These are phyloP conservation scores for Phytophthora ohioensis DNA, from an alignment of 352 stramenopile genomes.

Conservation along the genomic window DNA sequence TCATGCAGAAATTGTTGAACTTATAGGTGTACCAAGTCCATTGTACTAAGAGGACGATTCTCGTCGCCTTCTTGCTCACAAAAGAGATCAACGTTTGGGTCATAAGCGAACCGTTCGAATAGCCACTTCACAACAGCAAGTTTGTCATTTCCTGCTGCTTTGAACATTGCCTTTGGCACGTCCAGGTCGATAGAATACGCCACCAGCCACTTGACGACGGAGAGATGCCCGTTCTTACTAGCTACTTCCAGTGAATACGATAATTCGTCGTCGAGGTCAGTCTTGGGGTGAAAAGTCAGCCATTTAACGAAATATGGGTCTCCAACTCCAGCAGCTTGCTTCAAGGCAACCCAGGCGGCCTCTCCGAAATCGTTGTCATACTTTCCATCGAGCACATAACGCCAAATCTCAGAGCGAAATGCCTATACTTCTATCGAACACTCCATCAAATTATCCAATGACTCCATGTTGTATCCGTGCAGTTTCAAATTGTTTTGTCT, in stretches of 20 bases:
- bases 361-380: not conserved
- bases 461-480: not conserved
- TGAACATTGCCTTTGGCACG: too few relatives aligned
- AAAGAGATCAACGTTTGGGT: too few relatives aligned
- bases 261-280: too few relatives aligned
- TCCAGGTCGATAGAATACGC: too few relatives aligned
- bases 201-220: not conserved
- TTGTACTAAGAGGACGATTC: too few relatives aligned
- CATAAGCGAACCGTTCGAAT: too few relatives aligned
- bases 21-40: too few relatives aligned
- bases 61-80: too few relatives aligned
- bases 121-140: too few relatives aligned
- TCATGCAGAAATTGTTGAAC: too few relatives aligned
- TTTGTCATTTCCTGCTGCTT: too few relatives aligned
- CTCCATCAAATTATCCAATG: not conserved
- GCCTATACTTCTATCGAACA: not conserved
- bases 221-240: not conserved
- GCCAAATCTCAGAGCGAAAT: not conserved
- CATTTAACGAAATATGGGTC: not conserved
- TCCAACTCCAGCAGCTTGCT: not conserved
- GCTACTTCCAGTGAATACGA: not conserved
- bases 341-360: not conserved
- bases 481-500: not conserved
- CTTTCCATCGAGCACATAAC: not conserved
- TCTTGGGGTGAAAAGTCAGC: not conserved